Evolutionary conservation across 208 protist genomes (phyloP), one percentile per base, ranked within the genome.

Genomic region (Acanthamoeba triangularis): DNA sequence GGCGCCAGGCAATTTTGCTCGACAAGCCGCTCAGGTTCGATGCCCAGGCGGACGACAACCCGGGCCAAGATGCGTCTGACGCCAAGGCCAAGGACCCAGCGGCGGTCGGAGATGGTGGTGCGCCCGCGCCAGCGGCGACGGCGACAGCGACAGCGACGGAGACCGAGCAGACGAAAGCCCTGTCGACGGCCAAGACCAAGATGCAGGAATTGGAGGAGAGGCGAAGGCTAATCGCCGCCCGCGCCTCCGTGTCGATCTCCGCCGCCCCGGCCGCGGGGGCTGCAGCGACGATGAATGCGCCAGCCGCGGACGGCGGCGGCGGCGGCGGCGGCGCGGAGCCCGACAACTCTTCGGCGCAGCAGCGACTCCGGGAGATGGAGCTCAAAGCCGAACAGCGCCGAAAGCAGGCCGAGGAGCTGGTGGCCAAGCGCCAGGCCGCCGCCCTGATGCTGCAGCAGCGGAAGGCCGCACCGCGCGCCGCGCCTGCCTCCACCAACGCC

Each of bases 301-400:
- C 61, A 28, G 16, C 61, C 16, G 16, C 61, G 16, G 23, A 8
- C n/a, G 20, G 65, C 30, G 10, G 23, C 30, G 63, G 16, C 63
- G 63, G 63, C 63, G 63, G 63, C 63, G 65, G n/a, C 30, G 23
- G 30, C 20, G 54, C 1, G 20, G 16, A 61, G 5, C 16, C 54
- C 5, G 54, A 25, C 16, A 23, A 18, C 65, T 30, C 30, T 35
- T 72, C 69, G 37, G 30, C 69, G 33, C 23, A 35, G 33, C 80
- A 90, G 80, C 80, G 54, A 44, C 80, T 90, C 25, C 7, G 30
- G 80, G 80, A 63, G 35, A 90, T 65, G 49, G 41, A 90, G 35
- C 80, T 63, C 44, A n/a, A 33, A 13, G 80, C 44, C 54, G 80
- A 90, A 14, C 30, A 90, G 54, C 44, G 54, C 13, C 44, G 54